Conservation (phyloP, 2,329 filamentous ascomycete genomes). For the Fusarium udum region DNA sequence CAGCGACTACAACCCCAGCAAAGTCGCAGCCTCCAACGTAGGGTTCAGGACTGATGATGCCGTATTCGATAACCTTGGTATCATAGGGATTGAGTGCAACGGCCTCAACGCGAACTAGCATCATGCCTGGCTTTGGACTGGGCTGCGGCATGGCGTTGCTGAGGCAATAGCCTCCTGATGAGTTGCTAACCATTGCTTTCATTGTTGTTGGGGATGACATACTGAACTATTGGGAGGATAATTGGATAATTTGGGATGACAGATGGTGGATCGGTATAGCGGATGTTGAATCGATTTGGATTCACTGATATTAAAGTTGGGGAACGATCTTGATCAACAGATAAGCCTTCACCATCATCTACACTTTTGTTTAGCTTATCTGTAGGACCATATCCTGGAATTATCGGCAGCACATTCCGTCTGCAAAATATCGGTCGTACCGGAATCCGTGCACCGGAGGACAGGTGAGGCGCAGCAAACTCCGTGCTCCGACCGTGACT, state of each 20-base stretch:
- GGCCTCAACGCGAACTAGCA: not conserved
- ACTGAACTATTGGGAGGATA: not conserved
- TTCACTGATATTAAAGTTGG: not conserved
- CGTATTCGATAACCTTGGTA: not conserved
- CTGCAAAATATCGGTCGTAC: not conserved
- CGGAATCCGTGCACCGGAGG: not conserved
- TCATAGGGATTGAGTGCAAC: not conserved
- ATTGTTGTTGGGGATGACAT: not conserved
- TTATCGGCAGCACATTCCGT: accelerated
- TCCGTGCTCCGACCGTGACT: not conserved
- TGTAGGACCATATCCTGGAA: not conserved
- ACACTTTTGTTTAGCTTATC: not conserved
- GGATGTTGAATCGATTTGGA: too few species aligned
- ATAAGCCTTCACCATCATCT: too few species aligned
- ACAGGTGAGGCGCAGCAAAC: not conserved
- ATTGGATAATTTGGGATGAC: too few species aligned
- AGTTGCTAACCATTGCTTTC: not conserved
- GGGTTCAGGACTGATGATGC: not conserved
- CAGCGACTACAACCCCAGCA: not conserved
- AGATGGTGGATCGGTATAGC: not conserved
- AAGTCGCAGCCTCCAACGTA: not conserved
- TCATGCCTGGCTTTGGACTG: not conserved
- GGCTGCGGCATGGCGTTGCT: not conserved
- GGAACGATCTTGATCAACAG: not conserved
- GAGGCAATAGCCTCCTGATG: not conserved